phyloP scores from a whole-genome alignment of 2,329 filamentous ascomycete genomes.

The Aureobasidium sp. region DNA sequence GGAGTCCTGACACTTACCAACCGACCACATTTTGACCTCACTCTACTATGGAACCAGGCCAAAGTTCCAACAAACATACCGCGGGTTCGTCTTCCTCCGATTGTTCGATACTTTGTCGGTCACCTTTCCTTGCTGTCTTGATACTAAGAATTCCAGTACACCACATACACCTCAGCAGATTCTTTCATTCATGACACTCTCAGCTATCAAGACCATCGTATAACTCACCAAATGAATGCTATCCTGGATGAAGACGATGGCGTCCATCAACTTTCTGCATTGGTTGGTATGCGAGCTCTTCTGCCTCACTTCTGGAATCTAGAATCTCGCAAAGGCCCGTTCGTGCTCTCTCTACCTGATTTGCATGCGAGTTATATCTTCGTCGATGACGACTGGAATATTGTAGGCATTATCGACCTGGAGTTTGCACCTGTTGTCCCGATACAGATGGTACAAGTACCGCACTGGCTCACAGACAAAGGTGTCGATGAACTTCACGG shows the following conservation, averaged over 20 bases:
- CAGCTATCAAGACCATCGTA: background rate
- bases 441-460: background rate
- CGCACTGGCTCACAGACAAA: background rate
- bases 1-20: slow-evolving; percentile 16
- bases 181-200: background rate
- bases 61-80: background rate
- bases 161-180: background rate
- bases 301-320: background rate
- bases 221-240: background rate
- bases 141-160: background rate
- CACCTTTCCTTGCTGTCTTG: too few relatives aligned
- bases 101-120: too few relatives aligned
- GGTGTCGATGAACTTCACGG: background rate
- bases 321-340: background rate
- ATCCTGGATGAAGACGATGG: background rate
- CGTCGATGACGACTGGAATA: background rate
- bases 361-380: background rate
- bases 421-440: background rate
- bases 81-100: background rate
- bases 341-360: background rate
- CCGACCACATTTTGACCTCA: slow-evolving; percentile 1
- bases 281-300: background rate
- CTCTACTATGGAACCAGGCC: background rate
- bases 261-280: background rate
- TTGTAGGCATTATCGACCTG: background rate